Evolutionary conservation across 2,329 filamentous ascomycete genomes (phyloP).

Genomic region (Daldinia sp.): DNA sequence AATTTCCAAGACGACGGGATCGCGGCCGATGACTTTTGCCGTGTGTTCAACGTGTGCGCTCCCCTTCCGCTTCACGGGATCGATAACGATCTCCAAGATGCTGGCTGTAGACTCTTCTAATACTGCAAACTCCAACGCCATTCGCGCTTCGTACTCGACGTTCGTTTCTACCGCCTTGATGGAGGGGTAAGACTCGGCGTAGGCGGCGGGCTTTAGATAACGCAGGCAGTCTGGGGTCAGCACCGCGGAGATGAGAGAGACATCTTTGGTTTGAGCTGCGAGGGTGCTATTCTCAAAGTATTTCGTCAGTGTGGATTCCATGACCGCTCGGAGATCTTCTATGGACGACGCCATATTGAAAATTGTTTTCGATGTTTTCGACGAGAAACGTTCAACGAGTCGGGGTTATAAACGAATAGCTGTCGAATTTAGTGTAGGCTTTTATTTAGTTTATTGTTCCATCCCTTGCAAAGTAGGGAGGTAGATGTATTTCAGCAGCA

Average conservation of each 20-base stretch:
- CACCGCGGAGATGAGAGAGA: not conserved
- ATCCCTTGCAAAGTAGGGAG: too few relatives aligned
- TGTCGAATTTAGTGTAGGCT: too few relatives aligned
- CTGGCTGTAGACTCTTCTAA: conserved; percentile 2
- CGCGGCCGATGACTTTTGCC: not conserved
- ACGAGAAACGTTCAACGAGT: not conserved
- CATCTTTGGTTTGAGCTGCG: conserved; percentile 7
- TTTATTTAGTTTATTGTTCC: too few relatives aligned
- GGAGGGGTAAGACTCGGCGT: not conserved
- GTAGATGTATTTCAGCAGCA: too few relatives aligned
- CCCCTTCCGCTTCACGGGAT: conserved; percentile 3
- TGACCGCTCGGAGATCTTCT: conserved; percentile 5
- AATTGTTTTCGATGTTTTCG: not conserved
- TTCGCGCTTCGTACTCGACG: conserved; percentile 17
- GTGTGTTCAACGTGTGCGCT: conserved; percentile 10
- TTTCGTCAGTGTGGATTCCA: conserved; percentile 11
- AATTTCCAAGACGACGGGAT: conserved; percentile 11
- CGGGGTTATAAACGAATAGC: too few relatives aligned
- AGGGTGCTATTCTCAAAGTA: conserved; percentile 9
- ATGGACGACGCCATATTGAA: conserved; percentile 9
- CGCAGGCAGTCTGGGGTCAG: conserved; percentile 10
- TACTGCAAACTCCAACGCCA: conserved; percentile 1
- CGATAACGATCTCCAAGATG: conserved; percentile 6
- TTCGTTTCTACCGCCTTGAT: conserved; percentile 19
- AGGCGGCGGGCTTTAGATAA: conserved; percentile 2